Evolutionary conservation across 2,329 filamentous ascomycete genomes (phyloP), one percentile per base, ranked within the genome.

Genomic region (Fusarium sp.): DNA sequence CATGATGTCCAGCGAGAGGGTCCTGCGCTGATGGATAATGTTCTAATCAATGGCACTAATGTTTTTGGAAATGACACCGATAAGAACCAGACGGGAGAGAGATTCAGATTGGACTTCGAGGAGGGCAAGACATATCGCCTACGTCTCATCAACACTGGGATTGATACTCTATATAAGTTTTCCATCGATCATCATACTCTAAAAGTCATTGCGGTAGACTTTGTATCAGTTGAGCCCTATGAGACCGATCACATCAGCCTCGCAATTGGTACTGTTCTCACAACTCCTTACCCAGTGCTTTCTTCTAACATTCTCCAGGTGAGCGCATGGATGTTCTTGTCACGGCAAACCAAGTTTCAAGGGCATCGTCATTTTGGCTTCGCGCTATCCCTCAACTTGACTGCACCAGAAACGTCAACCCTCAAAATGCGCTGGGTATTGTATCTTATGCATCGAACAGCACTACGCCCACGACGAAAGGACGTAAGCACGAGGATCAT

Each of bases 221-320:
- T 91, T 20, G 87, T 92, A 0, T 88, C 89, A 11, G 84, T 92
- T 39, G 75, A 83, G 20, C 90, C 90, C 1, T 92, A 88, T 70
- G 80, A 81, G 2, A 86, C 89, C 4, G 82, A 84, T 2, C 66
- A 85, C n/a, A 79, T 91, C n/a, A 85, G 82, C 30, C 82, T 91
- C 17, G 86, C 82, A 36, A 84, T 76, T 24, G 88, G 81, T 38
- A 82, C 81, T 74, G 78, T 32, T 18, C 20, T 42, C 26, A 28
- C 34, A 15, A 6, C n/a, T 28, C 11, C 26, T 38, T 24, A 22
- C 38, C 24, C 12, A n/a, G 15, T 8, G 17, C 48, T 34, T 28
- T 36, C 15, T 32, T 26, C 62, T 74, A 59, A 74, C 34, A 38
- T 12, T 30, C 18, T 84, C 81, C 32, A 85, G 88, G 82, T 11